phyloP scores from a whole-genome alignment of 164 flowering plant species.

The Chimonanthus praecox region DNA sequence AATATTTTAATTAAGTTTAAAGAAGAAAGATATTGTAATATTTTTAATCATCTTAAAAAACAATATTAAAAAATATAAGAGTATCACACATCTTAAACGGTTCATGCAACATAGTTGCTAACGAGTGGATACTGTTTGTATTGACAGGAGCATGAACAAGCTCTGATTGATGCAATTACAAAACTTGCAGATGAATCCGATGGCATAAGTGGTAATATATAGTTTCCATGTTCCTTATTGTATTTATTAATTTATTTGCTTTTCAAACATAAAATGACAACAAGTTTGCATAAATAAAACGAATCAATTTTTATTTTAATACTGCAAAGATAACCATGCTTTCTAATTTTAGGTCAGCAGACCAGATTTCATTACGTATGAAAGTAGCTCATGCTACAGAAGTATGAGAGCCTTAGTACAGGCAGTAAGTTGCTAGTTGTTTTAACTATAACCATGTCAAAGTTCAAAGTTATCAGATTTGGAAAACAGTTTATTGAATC shows the following conservation, averaged over 20 bases:
- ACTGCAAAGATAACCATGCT: not conserved
- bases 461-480: too few relatives aligned
- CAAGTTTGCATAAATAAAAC: not conserved
- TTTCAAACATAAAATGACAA: not conserved
- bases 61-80: too few relatives aligned
- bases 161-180: conserved; percentile 71
- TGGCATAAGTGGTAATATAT: conserved; percentile 45
- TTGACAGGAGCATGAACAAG: conserved; percentile 84
- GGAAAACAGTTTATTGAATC: too few relatives aligned
- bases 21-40: too few relatives aligned
- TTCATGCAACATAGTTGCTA: not conserved
- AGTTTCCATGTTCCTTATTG: not conserved
- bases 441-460: too few relatives aligned
- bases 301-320: too few relatives aligned
- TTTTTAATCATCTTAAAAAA: too few relatives aligned
- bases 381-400: not conserved
- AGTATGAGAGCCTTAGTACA: too few relatives aligned
- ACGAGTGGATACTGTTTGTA: conserved; percentile 4
- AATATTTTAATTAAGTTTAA: too few relatives aligned
- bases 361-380: not conserved
- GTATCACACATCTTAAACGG: too few relatives aligned
- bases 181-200: conserved; percentile 81
- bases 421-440: too few relatives aligned
- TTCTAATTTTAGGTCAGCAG: not conserved
- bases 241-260: not conserved